phyloP scores from a whole-genome alignment of 2,329 filamentous ascomycete genomes.

The Colletotrichum plurivorum region DNA sequence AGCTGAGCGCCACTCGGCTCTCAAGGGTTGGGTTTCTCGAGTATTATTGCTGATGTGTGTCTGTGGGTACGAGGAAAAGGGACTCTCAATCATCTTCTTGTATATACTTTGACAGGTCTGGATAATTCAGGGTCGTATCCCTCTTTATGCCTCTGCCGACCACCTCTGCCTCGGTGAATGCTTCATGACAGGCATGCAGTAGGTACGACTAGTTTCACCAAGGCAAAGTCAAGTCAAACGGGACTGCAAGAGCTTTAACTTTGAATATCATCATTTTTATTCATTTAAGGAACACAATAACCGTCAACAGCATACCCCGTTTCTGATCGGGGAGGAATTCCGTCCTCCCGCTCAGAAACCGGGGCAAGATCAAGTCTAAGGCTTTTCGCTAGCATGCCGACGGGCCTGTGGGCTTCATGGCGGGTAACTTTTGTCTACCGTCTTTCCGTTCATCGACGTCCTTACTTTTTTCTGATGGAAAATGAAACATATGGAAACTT shows the following conservation, averaged over 20 bases:
- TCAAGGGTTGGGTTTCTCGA: too few species aligned
- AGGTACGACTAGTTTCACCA: too few species aligned
- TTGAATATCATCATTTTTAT: conserved; percentile 33
- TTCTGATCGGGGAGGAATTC: neutral
- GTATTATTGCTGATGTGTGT: too few species aligned
- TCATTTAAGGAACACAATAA: conserved; percentile 20
- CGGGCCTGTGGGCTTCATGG: neutral
- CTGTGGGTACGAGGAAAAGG: too few species aligned
- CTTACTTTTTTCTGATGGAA: neutral
- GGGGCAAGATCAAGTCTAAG: neutral
- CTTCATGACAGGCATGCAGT: too few species aligned
- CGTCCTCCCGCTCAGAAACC: neutral
- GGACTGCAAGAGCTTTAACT: neutral
- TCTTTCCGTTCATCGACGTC: conserved; percentile 21
- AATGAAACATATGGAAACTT: conserved; percentile 41
- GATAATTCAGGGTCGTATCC: too few species aligned
- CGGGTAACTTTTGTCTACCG: conserved; percentile 31
- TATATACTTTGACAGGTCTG: neutral
- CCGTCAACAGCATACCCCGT: conserved; percentile 3
- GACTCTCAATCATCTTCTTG: too few species aligned
- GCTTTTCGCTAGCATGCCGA: conserved; percentile 2
- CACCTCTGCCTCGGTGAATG: too few species aligned
- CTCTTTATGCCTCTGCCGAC: too few species aligned
- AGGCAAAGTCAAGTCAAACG: neutral
- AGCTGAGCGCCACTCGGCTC: conserved; percentile 11